These are phyloP conservation scores for Neurospora sp. DNA, from an alignment of 2,329 filamentous ascomycete genomes.

Conservation along the genomic window DNA sequence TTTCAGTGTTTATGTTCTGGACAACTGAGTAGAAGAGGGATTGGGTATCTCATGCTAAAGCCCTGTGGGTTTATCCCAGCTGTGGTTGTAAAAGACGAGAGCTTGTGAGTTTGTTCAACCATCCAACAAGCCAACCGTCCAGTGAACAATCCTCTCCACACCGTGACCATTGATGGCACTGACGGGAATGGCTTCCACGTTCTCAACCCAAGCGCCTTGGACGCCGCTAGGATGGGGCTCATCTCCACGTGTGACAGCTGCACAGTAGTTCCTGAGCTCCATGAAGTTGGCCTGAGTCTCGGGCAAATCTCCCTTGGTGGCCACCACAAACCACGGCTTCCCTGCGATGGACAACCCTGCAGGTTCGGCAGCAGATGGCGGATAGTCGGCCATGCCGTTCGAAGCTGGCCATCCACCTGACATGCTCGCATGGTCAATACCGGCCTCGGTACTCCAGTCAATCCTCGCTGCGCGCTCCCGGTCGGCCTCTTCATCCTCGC, in stretches of 20 bases:
- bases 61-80: not conserved
- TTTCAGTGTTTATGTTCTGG: not conserved
- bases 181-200: slow-evolving; percentile 68
- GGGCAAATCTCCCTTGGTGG: slow-evolving; percentile 85
- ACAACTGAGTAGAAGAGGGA: not conserved
- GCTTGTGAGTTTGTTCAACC: slow-evolving; percentile 18
- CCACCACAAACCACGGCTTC: slow-evolving; percentile 95
- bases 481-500: slow-evolving; percentile 62
- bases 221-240: slow-evolving; percentile 64
- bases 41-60: not conserved
- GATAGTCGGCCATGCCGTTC: slow-evolving; percentile 24
- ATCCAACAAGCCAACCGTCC: slow-evolving; percentile 60
- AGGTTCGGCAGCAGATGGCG: slow-evolving; percentile 15
- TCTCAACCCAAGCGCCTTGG: slow-evolving; percentile 44
- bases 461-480: slow-evolving; percentile 47
- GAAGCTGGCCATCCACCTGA: slow-evolving; percentile 11
- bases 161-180: slow-evolving; percentile 85
- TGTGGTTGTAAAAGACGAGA: not conserved
- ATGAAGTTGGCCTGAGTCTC: slow-evolving; percentile 74
- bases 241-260: slow-evolving; percentile 49
- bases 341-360: slow-evolving; percentile 62
- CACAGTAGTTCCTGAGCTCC: slow-evolving; percentile 60
- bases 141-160: slow-evolving; percentile 62
- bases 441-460: slow-evolving; percentile 48
- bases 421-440: slow-evolving; percentile 15